Conservation (phyloP, 2,329 filamentous ascomycete species). For the Ophiognomonia clavigignenti-juglandacearum region DNA sequence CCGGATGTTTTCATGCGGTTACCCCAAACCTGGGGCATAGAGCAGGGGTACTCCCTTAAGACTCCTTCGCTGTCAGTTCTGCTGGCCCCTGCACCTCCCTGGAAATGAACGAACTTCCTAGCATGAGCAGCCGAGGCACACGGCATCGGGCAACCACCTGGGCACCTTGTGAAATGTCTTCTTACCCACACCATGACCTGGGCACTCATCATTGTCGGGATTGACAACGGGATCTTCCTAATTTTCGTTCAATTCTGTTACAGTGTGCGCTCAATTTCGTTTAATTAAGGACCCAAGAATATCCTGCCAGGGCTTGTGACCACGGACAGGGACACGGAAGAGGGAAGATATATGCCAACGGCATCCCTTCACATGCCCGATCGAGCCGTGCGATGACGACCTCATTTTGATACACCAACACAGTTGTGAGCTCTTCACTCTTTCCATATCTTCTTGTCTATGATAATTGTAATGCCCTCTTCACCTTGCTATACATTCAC, state of each 20-base stretch:
- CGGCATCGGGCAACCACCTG: not conserved
- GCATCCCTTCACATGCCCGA: too few relatives aligned
- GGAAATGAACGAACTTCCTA: not conserved
- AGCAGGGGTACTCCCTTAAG: too few relatives aligned
- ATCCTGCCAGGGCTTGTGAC: too few relatives aligned
- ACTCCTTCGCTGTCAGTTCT: not conserved
- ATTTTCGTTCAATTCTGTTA: too few relatives aligned
- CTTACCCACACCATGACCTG: not conserved
- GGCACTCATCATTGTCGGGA: not conserved
- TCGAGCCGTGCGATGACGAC: not conserved
- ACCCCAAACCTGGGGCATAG: not conserved
- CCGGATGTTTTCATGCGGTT: not conserved
- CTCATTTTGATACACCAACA: too few relatives aligned
- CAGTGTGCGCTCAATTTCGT: too few relatives aligned
- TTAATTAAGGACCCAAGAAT: too few relatives aligned
- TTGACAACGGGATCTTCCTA: not conserved
- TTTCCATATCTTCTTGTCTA: not conserved
- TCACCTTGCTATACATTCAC: not conserved
- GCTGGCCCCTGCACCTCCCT: not conserved
- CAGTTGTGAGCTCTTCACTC: not conserved
- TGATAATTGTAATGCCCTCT: not conserved
- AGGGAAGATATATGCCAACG: too few relatives aligned
- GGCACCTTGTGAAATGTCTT: not conserved
- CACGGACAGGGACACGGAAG: too few relatives aligned
- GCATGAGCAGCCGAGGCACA: slow-evolving; percentile 14